These are phyloP conservation scores for Podaxis rugospora DNA, from an alignment of 768 basidiomycete genomes.

Conservation along the genomic window DNA sequence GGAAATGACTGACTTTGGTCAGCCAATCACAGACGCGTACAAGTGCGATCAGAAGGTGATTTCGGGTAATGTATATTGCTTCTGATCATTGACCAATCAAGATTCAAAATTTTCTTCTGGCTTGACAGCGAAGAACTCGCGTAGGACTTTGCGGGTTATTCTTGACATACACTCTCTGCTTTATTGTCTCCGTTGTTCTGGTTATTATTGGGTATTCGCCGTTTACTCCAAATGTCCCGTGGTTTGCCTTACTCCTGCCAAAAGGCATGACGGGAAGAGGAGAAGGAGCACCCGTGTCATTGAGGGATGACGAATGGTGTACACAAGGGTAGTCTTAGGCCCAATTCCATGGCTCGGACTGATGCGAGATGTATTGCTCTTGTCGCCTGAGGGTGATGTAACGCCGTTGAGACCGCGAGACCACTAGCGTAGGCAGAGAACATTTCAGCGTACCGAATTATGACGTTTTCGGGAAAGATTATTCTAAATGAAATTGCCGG, in stretches of 20 bases:
- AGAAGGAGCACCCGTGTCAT: neutral
- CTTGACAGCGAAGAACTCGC: constrained; percentile 8
- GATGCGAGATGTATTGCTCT: neutral
- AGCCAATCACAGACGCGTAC: neutral
- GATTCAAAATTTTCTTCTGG: neutral
- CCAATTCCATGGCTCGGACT: neutral
- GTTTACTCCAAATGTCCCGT: constrained; percentile 4
- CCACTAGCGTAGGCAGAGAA: neutral
- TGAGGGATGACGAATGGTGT: neutral
- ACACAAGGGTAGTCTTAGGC: neutral
- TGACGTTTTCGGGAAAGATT: neutral
- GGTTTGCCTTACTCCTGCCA: neutral
- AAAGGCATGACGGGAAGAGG: constrained; percentile 1
- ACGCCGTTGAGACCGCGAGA: neutral
- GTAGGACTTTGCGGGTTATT: neutral
- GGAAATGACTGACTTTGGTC: neutral
- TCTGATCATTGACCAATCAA: constrained; percentile 5
- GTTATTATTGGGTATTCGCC: constrained; percentile 11
- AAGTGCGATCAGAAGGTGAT: neutral
- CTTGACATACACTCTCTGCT: neutral
- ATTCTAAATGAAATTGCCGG: neutral
- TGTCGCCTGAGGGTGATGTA: neutral
- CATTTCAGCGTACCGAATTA: neutral
- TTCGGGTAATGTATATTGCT: neutral
- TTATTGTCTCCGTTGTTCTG: constrained; percentile 8